Conservation (phyloP, 2,329 filamentous ascomycete species). For the Ophiostoma ulmi region DNA sequence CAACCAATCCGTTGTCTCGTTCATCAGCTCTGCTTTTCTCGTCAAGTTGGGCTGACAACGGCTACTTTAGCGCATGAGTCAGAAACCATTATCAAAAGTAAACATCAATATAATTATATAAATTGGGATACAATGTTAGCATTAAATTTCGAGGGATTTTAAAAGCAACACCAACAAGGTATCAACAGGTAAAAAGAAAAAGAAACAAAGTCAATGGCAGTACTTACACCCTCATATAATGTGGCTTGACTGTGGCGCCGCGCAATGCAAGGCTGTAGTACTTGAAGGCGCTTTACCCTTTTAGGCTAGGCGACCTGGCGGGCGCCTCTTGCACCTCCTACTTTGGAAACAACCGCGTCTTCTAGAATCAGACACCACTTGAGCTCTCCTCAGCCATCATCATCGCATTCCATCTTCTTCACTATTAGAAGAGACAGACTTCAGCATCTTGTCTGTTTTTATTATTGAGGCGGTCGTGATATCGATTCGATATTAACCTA, state of each 20-base stretch:
- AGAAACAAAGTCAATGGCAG: neutral
- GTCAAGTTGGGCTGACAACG: no score
- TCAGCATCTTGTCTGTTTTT: neutral
- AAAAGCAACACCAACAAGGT: no score
- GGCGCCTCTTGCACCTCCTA: neutral
- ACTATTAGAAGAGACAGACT: neutral
- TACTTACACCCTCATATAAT: neutral
- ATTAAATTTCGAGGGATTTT: no score
- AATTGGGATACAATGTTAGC: no score
- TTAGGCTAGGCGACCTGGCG: neutral
- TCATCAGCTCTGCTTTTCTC: neutral
- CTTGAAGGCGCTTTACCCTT: neutral
- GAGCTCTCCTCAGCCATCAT: neutral
- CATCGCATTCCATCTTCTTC: neutral
- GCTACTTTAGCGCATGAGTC: no score
- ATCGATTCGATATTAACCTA: neutral
- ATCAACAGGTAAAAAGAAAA: no score
- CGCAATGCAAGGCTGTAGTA: neutral
- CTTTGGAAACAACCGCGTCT: neutral
- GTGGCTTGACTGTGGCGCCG: conserved; percentile 8
- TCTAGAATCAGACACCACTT: neutral
- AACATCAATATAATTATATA: no score
- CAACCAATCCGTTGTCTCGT: neutral
- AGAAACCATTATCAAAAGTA: no score
- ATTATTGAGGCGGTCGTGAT: neutral